A percentile compares a stretch with the other conserved stretches of the same genome.
Evolutionary conservation across 106 monocot genomes (phyloP).

Genomic region (Posidonia australis): DNA sequence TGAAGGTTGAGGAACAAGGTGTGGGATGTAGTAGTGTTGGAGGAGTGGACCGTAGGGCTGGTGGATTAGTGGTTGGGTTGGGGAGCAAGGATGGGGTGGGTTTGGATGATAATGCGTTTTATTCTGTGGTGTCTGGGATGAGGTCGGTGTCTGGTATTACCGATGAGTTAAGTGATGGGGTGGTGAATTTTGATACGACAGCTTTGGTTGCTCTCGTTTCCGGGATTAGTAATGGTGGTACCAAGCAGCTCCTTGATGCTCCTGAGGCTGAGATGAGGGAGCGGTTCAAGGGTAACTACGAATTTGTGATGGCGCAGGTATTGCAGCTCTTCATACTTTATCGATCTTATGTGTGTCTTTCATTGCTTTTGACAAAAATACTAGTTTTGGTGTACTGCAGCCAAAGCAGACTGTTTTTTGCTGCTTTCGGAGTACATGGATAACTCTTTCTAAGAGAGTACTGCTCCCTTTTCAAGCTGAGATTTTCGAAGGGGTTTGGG

Average conservation of each 20-base stretch:
- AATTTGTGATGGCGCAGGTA: conserved; percentile 87
- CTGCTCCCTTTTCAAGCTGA: no score
- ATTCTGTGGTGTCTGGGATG: conserved; percentile 26
- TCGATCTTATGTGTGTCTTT: no score
- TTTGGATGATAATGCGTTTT: conserved; percentile 21
- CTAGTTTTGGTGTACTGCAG: no score
- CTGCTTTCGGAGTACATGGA: no score
- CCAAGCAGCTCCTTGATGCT: conserved; percentile 26
- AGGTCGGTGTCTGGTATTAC: neutral
- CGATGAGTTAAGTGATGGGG: conserved; percentile 5
- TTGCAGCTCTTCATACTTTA: neutral
- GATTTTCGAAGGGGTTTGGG: no score
- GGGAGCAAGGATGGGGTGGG: neutral
- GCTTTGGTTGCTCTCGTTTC: conserved; percentile 87
- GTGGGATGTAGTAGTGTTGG: neutral
- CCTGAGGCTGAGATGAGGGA: conserved; percentile 32
- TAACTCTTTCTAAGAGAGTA: no score
- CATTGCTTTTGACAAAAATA: no score
- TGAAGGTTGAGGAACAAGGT: conserved; percentile 15
- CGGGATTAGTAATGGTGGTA: conserved; percentile 81
- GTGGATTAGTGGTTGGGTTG: neutral
- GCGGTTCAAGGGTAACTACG: conserved; percentile 77
- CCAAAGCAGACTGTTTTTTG: no score
- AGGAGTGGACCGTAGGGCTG: neutral
- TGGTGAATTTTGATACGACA: conserved; percentile 92